Evolutionary conservation across 2,329 filamentous ascomycete species (phyloP).

Genomic region (Colletotrichum lindemuthianum): DNA sequence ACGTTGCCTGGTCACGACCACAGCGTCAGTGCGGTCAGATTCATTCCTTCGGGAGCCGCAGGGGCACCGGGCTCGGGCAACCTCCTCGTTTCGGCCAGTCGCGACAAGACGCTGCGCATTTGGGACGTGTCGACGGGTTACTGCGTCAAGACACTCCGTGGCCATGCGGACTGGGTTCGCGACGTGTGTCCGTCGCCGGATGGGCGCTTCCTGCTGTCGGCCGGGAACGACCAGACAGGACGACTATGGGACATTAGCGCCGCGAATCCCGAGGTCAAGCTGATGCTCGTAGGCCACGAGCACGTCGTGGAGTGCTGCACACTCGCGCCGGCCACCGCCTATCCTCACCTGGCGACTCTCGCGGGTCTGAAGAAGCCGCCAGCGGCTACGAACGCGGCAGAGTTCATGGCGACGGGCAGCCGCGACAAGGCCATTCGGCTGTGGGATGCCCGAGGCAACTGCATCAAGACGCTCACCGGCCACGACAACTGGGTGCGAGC

Average conservation of each 20-base stretch:
- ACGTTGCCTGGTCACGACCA: slow-evolving; percentile 93
- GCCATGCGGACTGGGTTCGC: slow-evolving; percentile 91
- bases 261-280: slow-evolving; percentile 75
- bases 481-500: slow-evolving; percentile 96
- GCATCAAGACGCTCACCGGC: slow-evolving; percentile 84
- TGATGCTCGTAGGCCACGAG: slow-evolving; percentile 86
- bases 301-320: slow-evolving; percentile 88
- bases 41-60: slow-evolving; percentile 84
- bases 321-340: slow-evolving; percentile 82
- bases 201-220: slow-evolving; percentile 83
- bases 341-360: slow-evolving; percentile 78
- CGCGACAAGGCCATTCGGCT: slow-evolving; percentile 91
- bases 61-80: slow-evolving; percentile 84
- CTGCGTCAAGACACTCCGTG: slow-evolving; percentile 88
- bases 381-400: slow-evolving; percentile 76
- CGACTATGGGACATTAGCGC: slow-evolving; percentile 86
- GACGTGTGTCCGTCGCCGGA: slow-evolving; percentile 86
- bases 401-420: slow-evolving; percentile 89
- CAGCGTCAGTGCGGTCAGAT: slow-evolving; percentile 87
- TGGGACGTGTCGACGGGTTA: slow-evolving; percentile 96
- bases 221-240: slow-evolving; percentile 83
- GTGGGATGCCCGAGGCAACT: slow-evolving; percentile 86
- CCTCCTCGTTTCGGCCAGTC: slow-evolving; percentile 84
- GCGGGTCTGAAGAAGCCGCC: slow-evolving; percentile 88
- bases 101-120: slow-evolving; percentile 85